These are phyloP conservation scores for Aspergillus vadensis DNA, from an alignment of 2,329 filamentous ascomycete species.

Conservation along the genomic window DNA sequence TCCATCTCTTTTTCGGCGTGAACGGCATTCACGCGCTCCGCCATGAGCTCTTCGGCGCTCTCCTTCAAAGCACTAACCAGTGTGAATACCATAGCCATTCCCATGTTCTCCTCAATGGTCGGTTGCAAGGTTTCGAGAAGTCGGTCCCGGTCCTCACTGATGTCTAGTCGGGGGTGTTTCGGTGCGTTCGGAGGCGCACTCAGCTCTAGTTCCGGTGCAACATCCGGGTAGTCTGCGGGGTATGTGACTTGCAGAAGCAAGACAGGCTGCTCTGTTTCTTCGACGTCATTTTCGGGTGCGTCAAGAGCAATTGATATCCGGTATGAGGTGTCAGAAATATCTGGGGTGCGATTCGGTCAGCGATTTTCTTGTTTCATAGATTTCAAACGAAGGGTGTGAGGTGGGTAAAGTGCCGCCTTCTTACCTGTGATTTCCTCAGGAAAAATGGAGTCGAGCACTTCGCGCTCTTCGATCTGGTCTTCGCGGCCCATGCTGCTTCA, in stretches of 20 bases:
- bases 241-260: slow-evolving; percentile 85
- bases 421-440: slow-evolving; percentile 93
- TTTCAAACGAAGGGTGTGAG: too few species aligned
- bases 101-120: slow-evolving; percentile 86
- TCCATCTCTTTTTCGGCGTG: slow-evolving; percentile 56
- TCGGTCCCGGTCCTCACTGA: slow-evolving; percentile 74
- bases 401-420: slow-evolving; percentile 11
- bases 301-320: slow-evolving; percentile 85
- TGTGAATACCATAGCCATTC: slow-evolving; percentile 97
- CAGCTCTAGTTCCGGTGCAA: slow-evolving; percentile 79
- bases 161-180: slow-evolving; percentile 72
- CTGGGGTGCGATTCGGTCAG: slow-evolving; percentile 48
- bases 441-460: slow-evolving; percentile 97
- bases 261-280: slow-evolving; percentile 63
- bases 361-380: neutral
- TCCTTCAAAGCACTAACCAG: slow-evolving; percentile 87
- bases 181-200: slow-evolving; percentile 69
- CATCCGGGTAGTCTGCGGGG: slow-evolving; percentile 87
- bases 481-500: slow-evolving; percentile 58
- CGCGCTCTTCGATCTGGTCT: slow-evolving; percentile 93
- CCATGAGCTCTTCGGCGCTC: slow-evolving; percentile 79
- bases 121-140: slow-evolving; percentile 72
- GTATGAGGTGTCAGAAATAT: slow-evolving; percentile 87
- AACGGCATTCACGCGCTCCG: slow-evolving; percentile 68
- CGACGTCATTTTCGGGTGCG: slow-evolving; percentile 65